These are phyloP conservation scores for Chlorophyllum brunneum DNA, from an alignment of 768 basidiomycete species.

Conservation along the genomic window DNA sequence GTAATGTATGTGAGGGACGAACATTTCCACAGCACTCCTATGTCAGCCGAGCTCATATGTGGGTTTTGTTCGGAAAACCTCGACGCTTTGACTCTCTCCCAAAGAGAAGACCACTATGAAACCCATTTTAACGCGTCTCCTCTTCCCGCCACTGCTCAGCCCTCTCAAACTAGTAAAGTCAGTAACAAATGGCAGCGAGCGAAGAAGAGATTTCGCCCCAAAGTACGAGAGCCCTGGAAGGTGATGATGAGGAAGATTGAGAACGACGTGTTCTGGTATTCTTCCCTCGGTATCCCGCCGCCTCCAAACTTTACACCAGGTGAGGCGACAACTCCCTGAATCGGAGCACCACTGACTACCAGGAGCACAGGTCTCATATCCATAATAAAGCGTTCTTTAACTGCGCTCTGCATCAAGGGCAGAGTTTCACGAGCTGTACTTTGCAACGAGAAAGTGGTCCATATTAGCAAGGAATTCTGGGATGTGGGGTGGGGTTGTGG, in stretches of 20 bases:
- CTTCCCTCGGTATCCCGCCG: slow-evolving; percentile 38
- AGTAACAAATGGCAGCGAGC: neutral
- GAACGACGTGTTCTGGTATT: slow-evolving; percentile 64
- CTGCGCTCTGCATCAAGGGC: slow-evolving; percentile 47
- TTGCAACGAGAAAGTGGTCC: slow-evolving; percentile 59
- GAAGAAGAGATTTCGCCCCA: slow-evolving; percentile 18
- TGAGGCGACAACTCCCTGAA: slow-evolving; percentile 18
- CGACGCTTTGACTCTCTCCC: slow-evolving; percentile 25
- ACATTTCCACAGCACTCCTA: neutral
- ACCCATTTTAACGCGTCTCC: too few species aligned
- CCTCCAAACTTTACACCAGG: slow-evolving; percentile 61
- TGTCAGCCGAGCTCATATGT: slow-evolving; percentile 29
- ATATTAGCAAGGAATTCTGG: slow-evolving; percentile 54
- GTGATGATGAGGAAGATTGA: slow-evolving; percentile 19
- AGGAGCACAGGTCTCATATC: slow-evolving; percentile 54
- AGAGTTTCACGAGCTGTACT: slow-evolving; percentile 53
- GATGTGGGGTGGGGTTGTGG: slow-evolving; percentile 75
- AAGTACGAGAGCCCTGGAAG: slow-evolving; percentile 8
- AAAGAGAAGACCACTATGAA: slow-evolving; percentile 56
- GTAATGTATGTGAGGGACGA: neutral
- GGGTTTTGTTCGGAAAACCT: slow-evolving; percentile 49
- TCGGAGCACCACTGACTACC: neutral
- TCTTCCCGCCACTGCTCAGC: slow-evolving; percentile 18
- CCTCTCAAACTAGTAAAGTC: neutral
- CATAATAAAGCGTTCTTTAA: slow-evolving; percentile 53